phyloP scores from a whole-genome alignment of 257 asterid species.

The Osmanthus fragrans region DNA sequence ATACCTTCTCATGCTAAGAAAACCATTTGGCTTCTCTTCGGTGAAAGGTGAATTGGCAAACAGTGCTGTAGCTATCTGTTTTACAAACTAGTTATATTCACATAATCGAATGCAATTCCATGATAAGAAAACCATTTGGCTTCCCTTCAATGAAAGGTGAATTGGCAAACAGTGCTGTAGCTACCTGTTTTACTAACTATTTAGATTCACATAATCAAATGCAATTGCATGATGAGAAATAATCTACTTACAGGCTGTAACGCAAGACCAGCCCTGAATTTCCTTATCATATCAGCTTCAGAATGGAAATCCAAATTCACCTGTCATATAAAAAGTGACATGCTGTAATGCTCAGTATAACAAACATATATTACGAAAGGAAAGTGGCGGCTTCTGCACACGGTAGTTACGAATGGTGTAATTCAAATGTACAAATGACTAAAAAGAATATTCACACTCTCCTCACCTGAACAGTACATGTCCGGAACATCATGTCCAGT shows the following conservation, averaged over 20 bases:
- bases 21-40: slow-evolving; percentile 94
- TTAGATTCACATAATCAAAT: slow-evolving; percentile 34
- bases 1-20: slow-evolving; percentile 98
- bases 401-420: not conserved
- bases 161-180: slow-evolving; percentile 94
- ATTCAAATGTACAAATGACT: not conserved
- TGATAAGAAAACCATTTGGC: slow-evolving; percentile 94
- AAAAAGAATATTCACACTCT: not conserved
- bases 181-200: slow-evolving; percentile 63
- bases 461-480: slow-evolving; percentile 94
- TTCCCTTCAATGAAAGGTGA: slow-evolving; percentile 97
- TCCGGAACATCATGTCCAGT: slow-evolving; percentile 96
- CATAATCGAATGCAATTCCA: slow-evolving; percentile 22
- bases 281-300: slow-evolving; percentile 95
- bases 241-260: slow-evolving; percentile 88
- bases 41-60: slow-evolving; percentile 99
- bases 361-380: slow-evolving; percentile 9
- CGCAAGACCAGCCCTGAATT: slow-evolving; percentile 94
- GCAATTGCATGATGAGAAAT: slow-evolving; percentile 6
- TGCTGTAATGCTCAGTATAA: not conserved
- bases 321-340: slow-evolving; percentile 40
- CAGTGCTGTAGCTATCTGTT: slow-evolving; percentile 96
- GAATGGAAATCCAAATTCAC: slow-evolving; percentile 95
- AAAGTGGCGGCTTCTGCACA: slow-evolving; percentile 6
- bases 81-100: slow-evolving; percentile 35